phyloP scores from a whole-genome alignment of 2,329 filamentous ascomycete genomes.

The Orbilia ellipsospora region DNA sequence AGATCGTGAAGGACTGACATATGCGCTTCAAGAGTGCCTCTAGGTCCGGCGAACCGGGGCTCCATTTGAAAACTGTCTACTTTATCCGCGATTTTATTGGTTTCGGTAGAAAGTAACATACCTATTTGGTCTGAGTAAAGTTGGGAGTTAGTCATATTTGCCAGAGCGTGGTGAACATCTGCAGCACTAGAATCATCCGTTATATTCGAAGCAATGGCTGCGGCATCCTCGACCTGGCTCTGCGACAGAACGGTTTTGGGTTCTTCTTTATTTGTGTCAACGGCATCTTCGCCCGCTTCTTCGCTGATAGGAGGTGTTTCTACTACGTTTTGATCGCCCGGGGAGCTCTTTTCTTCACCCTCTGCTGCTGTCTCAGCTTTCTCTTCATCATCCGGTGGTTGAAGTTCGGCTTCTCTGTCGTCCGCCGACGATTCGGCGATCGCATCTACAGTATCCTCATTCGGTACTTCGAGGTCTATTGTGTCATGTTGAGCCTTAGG shows the following conservation, averaged over 20 bases:
- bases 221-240: background rate
- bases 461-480: no score
- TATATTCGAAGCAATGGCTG: background rate
- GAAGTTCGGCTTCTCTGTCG: no score
- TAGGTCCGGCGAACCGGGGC: slow-evolving; percentile 12
- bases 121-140: slow-evolving; percentile 13
- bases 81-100: background rate
- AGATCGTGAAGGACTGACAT: slow-evolving; percentile 11
- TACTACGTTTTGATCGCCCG: background rate
- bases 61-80: slow-evolving; percentile 21
- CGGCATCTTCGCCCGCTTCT: no score
- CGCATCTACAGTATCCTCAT: no score
- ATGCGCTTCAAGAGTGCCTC: slow-evolving; percentile 18
- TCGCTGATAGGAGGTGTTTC: background rate
- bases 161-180: slow-evolving; percentile 1
- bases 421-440: no score
- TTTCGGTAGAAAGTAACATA: background rate
- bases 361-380: background rate
- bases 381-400: no score
- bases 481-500: slow-evolving; percentile 20
- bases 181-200: slow-evolving; percentile 1
- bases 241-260: background rate
- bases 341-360: background rate
- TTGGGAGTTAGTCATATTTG: background rate
- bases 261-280: background rate